Evolutionary conservation across 78 protist species (phyloP).

Genomic region (Isochrysis galbana): DNA sequence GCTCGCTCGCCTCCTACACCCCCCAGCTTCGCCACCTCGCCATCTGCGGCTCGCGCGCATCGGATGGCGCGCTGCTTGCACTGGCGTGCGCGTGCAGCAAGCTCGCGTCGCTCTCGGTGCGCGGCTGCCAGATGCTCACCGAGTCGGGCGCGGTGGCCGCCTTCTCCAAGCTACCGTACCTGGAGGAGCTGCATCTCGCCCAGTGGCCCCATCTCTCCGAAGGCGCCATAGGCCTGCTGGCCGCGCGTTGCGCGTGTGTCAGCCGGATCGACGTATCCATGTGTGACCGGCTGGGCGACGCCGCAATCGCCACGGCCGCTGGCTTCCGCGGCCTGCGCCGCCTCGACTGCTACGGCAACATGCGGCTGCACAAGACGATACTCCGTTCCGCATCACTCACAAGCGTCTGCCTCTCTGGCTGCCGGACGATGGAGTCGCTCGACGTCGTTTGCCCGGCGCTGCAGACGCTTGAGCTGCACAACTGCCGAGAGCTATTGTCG

Average conservation of each 20-base stretch:
- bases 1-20: not conserved
- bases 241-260: not conserved
- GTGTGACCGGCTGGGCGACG: constrained; percentile 24
- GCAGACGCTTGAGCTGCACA: not conserved
- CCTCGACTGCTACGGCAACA: not conserved
- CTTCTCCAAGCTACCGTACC: not conserved
- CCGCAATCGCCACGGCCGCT: not conserved
- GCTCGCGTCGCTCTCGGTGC: not conserved
- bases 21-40: not conserved
- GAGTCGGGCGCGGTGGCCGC: not conserved
- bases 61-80: not conserved
- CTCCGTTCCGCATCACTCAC: not conserved
- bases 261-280: not conserved
- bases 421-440: not conserved
- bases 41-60: not conserved
- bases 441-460: not conserved
- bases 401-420: not conserved
- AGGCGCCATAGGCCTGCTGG: not conserved
- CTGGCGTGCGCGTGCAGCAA: not conserved
- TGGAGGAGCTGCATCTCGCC: not conserved
- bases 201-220: not conserved
- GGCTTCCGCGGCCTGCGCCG: not conserved
- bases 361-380: not conserved
- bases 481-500: not conserved
- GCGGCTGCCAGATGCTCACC: not conserved